Evolutionary conservation across 2,329 filamentous ascomycete genomes (phyloP).

Genomic region (Fusarium domesticum): DNA sequence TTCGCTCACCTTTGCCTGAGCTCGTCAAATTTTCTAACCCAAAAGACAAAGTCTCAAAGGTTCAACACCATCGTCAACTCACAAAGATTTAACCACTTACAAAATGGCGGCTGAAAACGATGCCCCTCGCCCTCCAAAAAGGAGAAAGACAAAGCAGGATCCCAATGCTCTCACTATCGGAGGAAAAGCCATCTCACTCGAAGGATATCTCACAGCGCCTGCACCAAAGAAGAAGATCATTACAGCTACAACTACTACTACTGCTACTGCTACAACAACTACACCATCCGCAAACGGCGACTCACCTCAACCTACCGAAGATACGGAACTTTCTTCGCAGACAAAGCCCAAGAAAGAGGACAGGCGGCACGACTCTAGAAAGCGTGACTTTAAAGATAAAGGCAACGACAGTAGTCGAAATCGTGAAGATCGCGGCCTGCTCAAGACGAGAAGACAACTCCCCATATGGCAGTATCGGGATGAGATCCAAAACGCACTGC

Average conservation of each 20-base stretch:
- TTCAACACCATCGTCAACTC: not conserved
- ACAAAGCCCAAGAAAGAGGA: conserved; percentile 1
- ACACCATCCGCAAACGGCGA: conserved; percentile 3
- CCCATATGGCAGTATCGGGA: conserved; percentile 77
- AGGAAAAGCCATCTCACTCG: conserved; percentile 47
- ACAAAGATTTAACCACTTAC: conserved; percentile 4
- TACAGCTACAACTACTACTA: conserved; percentile 4
- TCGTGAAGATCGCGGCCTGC: conserved; percentile 33
- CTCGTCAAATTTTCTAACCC: not conserved
- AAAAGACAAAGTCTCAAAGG: not conserved
- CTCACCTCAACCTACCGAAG: conserved; percentile 2
- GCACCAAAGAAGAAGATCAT: conserved; percentile 26
- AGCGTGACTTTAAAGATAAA: conserved; percentile 3
- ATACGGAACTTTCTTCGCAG: conserved; percentile 1
- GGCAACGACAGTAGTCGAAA: conserved; percentile 14
- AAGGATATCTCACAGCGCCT: conserved; percentile 46
- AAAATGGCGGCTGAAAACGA: conserved; percentile 28
- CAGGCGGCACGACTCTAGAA: conserved; percentile 4
- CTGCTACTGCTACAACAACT: too few relatives aligned
- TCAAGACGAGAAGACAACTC: conserved; percentile 60
- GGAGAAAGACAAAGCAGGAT: conserved; percentile 34
- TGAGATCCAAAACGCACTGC: conserved; percentile 64
- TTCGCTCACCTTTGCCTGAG: not conserved
- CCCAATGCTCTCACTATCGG: conserved; percentile 45
- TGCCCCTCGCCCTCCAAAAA: conserved; percentile 35